phyloP scores from a whole-genome alignment of 176 grass and related monocot genomes.

The Microstegium vimineum region DNA sequence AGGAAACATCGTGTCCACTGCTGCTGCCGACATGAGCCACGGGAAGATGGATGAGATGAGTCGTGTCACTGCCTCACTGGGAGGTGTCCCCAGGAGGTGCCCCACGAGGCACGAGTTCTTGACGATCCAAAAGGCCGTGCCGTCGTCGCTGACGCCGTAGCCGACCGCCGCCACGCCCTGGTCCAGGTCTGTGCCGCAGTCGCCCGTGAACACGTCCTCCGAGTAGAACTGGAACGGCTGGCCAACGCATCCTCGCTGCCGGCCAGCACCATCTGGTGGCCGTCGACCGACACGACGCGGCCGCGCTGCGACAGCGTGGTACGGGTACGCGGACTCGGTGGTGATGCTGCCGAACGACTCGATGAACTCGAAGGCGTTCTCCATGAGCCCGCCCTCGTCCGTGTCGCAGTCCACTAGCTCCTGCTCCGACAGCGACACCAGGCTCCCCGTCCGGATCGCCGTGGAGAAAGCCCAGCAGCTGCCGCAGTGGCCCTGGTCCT shows the following conservation, averaged over 20 bases:
- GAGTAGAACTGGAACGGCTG: slow-evolving; percentile 72
- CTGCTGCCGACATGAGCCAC: too few species aligned
- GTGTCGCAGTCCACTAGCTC: slow-evolving; percentile 82
- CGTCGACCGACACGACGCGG: slow-evolving; percentile 50
- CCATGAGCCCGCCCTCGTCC: slow-evolving; percentile 60
- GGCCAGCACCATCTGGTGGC: slow-evolving; percentile 56
- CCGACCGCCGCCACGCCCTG: slow-evolving; percentile 77
- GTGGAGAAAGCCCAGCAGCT: slow-evolving; percentile 78
- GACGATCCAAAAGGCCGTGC: slow-evolving; percentile 62
- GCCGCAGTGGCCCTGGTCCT: slow-evolving; percentile 77
- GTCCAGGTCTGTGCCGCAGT: slow-evolving; percentile 63
- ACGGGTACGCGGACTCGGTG: slow-evolving; percentile 59
- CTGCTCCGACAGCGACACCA: slow-evolving; percentile 70
- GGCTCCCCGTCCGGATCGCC: slow-evolving; percentile 42
- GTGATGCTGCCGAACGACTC: slow-evolving; percentile 52
- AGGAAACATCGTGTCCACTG: too few species aligned
- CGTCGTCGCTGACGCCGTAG: slow-evolving; percentile 42
- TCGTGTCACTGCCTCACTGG: too few species aligned
- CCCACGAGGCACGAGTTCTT: slow-evolving; percentile 90
- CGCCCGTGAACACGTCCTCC: slow-evolving; percentile 68
- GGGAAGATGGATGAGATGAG: too few species aligned
- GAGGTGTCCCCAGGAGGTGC: slow-evolving; percentile 43
- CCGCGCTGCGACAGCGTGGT: slow-evolving; percentile 35
- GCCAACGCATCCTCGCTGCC: slow-evolving; percentile 49
- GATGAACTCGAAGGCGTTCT: slow-evolving; percentile 83